Evolutionary conservation across 2,329 filamentous ascomycete genomes (phyloP).

Genomic region (Clathrospora elynae): DNA sequence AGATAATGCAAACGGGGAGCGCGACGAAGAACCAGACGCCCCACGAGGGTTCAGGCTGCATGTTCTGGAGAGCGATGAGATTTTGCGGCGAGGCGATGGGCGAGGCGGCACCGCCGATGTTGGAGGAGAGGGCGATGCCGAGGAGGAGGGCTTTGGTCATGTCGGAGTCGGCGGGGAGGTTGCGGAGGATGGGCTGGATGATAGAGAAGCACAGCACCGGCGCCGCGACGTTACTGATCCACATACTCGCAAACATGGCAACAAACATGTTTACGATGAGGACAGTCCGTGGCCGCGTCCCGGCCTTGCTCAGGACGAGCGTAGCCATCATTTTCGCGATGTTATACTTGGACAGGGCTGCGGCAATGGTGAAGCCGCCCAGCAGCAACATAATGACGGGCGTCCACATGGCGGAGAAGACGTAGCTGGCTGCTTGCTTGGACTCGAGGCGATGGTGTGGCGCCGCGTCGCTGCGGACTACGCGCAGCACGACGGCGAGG

Average conservation of each 20-base stretch:
- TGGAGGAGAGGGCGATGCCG: conserved; percentile 91
- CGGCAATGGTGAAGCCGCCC: conserved; percentile 93
- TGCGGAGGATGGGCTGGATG: conserved; percentile 94
- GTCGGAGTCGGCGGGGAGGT: conserved; percentile 83
- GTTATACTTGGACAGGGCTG: conserved; percentile 93
- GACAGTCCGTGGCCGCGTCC: conserved; percentile 85
- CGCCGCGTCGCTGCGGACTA: conserved; percentile 77
- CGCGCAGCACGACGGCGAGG: conserved; percentile 81
- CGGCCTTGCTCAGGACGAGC: conserved; percentile 93
- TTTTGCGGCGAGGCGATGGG: conserved; percentile 98
- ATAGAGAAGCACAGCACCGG: conserved; percentile 97
- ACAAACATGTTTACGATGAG: conserved; percentile 99
- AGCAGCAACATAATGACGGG: conserved; percentile 98
- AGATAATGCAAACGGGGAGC: conserved; percentile 88
- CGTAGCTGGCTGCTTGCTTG: conserved; percentile 78
- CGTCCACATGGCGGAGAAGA: conserved; percentile 98
- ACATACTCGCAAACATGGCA: conserved; percentile 96
- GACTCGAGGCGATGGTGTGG: conserved; percentile 74
- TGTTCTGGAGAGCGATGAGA: conserved; percentile 93
- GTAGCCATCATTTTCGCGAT: conserved; percentile 98
- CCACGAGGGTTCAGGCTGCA: conserved; percentile 91
- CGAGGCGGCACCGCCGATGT: conserved; percentile 94
- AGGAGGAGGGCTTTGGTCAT: conserved; percentile 96
- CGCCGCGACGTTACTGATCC: conserved; percentile 97
- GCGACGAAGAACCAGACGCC: conserved; percentile 96